These are phyloP conservation scores for Emericellopsis atlantica DNA, from an alignment of 2,329 filamentous ascomycete genomes.

Conservation along the genomic window DNA sequence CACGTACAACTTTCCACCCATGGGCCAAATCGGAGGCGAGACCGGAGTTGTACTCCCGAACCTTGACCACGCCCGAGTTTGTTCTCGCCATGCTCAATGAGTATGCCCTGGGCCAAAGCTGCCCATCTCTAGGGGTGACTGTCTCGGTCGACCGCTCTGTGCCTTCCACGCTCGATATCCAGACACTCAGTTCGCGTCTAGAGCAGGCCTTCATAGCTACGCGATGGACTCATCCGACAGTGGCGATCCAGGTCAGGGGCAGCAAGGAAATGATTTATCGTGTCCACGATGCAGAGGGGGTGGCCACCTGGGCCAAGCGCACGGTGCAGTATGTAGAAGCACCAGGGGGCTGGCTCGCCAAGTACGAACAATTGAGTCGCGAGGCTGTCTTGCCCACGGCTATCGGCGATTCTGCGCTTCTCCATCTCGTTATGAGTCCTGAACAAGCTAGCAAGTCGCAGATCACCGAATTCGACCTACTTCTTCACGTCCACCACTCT, in stretches of 20 bases:
- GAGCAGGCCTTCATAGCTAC: background rate
- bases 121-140: background rate
- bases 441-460: background rate
- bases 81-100: background rate
- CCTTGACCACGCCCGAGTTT: background rate
- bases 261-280: background rate
- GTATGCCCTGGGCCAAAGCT: background rate
- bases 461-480: background rate
- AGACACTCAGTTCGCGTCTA: background rate
- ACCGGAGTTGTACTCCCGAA: background rate
- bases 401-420: background rate
- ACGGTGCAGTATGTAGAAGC: background rate
- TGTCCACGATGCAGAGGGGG: background rate
- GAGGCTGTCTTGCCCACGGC: background rate
- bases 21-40: background rate
- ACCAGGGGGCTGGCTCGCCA: background rate
- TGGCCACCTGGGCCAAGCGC: background rate
- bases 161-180: background rate
- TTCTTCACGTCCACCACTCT: background rate
- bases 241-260: background rate
- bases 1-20: background rate
- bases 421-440: background rate
- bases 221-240: background rate
- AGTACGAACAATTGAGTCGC: background rate
- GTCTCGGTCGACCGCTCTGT: background rate